Evolutionary conservation across 768 basidiomycete species (phyloP).

Genomic region (Trametes coccinea): DNA sequence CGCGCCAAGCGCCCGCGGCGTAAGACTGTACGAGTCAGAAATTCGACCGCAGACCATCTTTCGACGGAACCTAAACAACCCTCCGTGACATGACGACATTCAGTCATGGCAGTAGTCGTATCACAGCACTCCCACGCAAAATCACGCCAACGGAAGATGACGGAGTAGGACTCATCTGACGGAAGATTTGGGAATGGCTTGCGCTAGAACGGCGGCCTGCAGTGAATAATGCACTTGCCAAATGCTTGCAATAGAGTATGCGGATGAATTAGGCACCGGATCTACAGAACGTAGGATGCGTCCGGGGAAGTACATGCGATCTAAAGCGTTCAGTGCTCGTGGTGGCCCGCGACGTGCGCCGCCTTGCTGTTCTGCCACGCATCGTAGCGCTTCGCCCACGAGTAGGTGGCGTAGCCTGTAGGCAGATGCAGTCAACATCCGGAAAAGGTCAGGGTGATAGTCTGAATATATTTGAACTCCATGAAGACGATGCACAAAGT

Average conservation of each 20-base stretch:
- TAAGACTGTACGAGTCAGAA: constrained; percentile 4
- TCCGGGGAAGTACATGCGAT: not conserved
- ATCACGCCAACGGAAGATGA: not conserved
- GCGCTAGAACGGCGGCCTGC: not conserved
- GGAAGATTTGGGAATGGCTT: not conserved
- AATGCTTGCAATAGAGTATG: not conserved
- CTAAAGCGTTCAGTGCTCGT: constrained; percentile 6
- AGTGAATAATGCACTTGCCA: not conserved
- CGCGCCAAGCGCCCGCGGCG: not conserved
- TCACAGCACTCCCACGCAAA: not conserved
- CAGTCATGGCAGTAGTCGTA: not conserved
- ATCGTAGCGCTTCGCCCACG: constrained; percentile 74
- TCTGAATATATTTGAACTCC: no score
- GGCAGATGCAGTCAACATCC: not conserved
- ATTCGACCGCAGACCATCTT: not conserved
- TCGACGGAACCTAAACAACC: not conserved
- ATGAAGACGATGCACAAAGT: no score
- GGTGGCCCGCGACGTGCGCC: constrained; percentile 58
- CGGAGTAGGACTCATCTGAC: not conserved
- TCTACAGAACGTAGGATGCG: constrained; percentile 1
- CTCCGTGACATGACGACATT: not conserved
- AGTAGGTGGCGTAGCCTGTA: constrained; percentile 74
- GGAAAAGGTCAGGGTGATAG: no score
- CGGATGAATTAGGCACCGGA: constrained; percentile 6
- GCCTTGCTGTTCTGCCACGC: constrained; percentile 76